Evolutionary conservation across 116 monocot genomes (phyloP).

Genomic region (Dioscorea cayenensis): DNA sequence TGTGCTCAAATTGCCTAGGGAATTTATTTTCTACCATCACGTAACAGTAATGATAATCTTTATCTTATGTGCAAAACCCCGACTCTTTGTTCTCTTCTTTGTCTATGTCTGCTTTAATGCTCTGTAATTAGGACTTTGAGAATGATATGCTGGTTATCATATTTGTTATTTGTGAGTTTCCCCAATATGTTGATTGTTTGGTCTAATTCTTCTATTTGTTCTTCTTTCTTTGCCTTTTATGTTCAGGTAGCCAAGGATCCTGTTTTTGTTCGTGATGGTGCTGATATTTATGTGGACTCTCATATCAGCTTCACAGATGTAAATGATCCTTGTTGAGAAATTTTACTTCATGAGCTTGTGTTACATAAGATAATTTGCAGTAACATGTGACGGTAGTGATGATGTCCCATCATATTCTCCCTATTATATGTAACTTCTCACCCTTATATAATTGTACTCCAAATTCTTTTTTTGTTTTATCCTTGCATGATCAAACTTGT

Average conservation of each 20-base stretch:
- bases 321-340: conserved; percentile 7
- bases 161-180: background rate
- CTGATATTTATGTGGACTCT: conserved; percentile 82
- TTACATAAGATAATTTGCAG: too few relatives aligned
- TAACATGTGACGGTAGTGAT: too few relatives aligned
- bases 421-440: too few relatives aligned
- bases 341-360: too few relatives aligned
- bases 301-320: conserved; percentile 80
- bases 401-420: too few relatives aligned
- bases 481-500: too few relatives aligned
- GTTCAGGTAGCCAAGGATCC: conserved; percentile 72
- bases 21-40: too few relatives aligned
- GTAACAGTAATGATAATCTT: too few relatives aligned
- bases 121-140: background rate
- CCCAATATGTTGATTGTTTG: background rate
- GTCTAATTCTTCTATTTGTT: background rate
- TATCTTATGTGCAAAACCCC: too few relatives aligned
- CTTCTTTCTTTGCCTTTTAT: conserved; percentile 5
- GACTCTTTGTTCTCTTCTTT: background rate
- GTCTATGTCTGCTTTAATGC: background rate
- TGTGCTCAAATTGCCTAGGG: background rate
- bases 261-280: conserved; percentile 76
- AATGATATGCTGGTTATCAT: background rate
- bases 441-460: too few relatives aligned
- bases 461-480: too few relatives aligned